Evolutionary conservation across 768 basidiomycete species (phyloP), one percentile per base, ranked within the genome.

Genomic region (Tricholoma sp.): DNA sequence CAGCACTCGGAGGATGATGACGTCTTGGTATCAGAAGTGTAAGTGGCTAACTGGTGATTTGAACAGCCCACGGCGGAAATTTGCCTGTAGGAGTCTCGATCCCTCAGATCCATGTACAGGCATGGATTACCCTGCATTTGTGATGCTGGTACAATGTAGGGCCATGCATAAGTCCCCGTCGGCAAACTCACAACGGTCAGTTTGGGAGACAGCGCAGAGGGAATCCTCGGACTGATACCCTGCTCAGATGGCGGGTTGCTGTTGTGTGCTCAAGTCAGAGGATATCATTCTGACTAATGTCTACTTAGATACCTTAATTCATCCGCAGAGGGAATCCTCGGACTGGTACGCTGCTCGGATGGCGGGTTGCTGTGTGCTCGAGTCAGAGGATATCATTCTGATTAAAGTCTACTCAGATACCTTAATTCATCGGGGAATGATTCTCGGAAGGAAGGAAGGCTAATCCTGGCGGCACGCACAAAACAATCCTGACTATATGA

Each of bases 381-480:
- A 48, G 15, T 48, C n/a, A 48, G 47, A 15, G 29, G 47, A 48
- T 24, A 24, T 24, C 47, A 31, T 6, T n/a, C 3, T 17, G 15
- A 31, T 2, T 6, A 8, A 31, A 32, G 7, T 13, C 33, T 13
- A 3, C 20, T 13, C 18, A 20, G 12, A 29, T 56, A 63, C 62
- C 55, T 45, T 18, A 57, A n/a, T 18, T 57, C 57, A 4, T 58
- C 53, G 1, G 56, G 52, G 33, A 64, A 64, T 34, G 60, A 52
- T 53, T 61, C 60, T 4, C 57, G 60, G 31, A 64, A 64, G n/a
- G 63, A 60, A 18, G 63, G 63, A 13, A 64, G 31, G 15, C 56
- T 56, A 29, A 63, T 47, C 7, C 53, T 2, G n/a, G 50, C 7
- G 29, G 28, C 8, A 44, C 11, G 2, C 59, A n/a, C 7, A n/a